Conservation (phyloP, 352 stramenopile species). For the Globisporangium camurandrum region DNA sequence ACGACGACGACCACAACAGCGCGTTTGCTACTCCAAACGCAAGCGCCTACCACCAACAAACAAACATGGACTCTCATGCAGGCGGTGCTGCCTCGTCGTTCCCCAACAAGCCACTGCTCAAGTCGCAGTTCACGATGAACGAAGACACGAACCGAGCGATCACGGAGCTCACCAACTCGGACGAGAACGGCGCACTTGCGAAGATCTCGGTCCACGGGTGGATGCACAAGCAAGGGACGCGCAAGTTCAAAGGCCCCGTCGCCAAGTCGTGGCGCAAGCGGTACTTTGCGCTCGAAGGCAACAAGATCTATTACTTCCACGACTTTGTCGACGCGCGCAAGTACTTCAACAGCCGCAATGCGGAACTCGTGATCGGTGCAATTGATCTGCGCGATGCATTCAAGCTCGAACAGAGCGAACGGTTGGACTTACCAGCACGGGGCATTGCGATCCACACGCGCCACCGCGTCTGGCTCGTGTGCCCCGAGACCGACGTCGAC, state of each 20-base stretch:
- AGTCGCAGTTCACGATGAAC: constrained; percentile 12
- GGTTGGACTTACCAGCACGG: constrained; percentile 53
- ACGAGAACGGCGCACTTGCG: constrained; percentile 36
- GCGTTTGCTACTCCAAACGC: no score
- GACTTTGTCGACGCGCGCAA: constrained; percentile 76
- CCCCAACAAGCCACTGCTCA: constrained; percentile 6
- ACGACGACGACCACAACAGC: no score
- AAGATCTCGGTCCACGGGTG: constrained; percentile 72
- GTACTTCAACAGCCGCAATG: constrained; percentile 79
- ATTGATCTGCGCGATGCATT: constrained; percentile 73
- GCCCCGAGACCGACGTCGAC: constrained; percentile 72
- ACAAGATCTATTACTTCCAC: constrained; percentile 87
- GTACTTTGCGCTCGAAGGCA: constrained; percentile 77
- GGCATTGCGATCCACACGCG: constrained; percentile 74
- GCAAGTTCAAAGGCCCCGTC: constrained; percentile 74
- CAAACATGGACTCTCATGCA: no score
- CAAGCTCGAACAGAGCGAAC: constrained; percentile 70
- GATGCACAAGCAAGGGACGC: constrained; percentile 82
- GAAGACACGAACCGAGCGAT: constrained; percentile 48
- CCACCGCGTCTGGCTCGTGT: constrained; percentile 66
- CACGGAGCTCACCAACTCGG: constrained; percentile 57
- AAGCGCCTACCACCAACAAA: no score
- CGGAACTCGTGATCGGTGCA: constrained; percentile 64
- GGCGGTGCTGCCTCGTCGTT: no score
- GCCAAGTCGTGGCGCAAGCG: constrained; percentile 76